Percentiles rank a stretch among this genome's conserved stretches.
Conservation (phyloP, 2,329 filamentous ascomycete species). For the Phialophora tarda region DNA sequence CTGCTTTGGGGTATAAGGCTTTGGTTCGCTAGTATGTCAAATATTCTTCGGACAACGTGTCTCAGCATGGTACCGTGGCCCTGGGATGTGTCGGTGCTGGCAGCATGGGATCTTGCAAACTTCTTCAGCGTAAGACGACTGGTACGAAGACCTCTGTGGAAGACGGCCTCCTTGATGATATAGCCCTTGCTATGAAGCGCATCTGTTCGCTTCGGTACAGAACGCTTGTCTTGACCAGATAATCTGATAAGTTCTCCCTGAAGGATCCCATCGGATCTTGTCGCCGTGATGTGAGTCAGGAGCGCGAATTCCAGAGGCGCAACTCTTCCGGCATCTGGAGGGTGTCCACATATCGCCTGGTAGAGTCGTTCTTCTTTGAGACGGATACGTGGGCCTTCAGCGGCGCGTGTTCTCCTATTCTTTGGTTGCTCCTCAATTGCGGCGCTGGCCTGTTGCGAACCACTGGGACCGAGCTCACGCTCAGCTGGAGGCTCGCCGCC, state of each 20-base stretch:
- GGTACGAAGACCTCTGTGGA: conserved; percentile 57
- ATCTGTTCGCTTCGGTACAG: conserved; percentile 66
- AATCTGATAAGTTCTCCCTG: conserved; percentile 62
- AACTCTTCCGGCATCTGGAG: conserved; percentile 60
- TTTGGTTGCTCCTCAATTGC: background rate
- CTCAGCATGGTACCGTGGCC: conserved; percentile 22
- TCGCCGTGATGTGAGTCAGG: conserved; percentile 64
- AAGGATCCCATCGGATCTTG: conserved; percentile 60
- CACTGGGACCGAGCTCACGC: background rate
- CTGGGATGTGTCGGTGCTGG: conserved; percentile 3
- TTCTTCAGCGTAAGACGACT: conserved; percentile 62
- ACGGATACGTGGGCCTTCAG: conserved; percentile 47
- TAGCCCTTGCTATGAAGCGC: conserved; percentile 63
- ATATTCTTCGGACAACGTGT: conserved; percentile 34
- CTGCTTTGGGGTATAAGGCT: conserved; percentile 26
- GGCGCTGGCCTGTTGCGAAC: conserved; percentile 4
- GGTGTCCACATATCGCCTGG: conserved; percentile 65
- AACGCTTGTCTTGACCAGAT: conserved; percentile 69
- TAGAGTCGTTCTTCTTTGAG: conserved; percentile 64
- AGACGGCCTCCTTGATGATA: conserved; percentile 62
- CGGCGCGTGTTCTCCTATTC: background rate
- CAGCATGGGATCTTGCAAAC: conserved; percentile 46
- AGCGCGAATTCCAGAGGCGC: conserved; percentile 61
- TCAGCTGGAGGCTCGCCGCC: background rate
- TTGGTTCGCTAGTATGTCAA: conserved; percentile 25